Evolutionary conservation across 2,329 filamentous ascomycete genomes (phyloP).

Genomic region (Hypoxylon rubiginosum): DNA sequence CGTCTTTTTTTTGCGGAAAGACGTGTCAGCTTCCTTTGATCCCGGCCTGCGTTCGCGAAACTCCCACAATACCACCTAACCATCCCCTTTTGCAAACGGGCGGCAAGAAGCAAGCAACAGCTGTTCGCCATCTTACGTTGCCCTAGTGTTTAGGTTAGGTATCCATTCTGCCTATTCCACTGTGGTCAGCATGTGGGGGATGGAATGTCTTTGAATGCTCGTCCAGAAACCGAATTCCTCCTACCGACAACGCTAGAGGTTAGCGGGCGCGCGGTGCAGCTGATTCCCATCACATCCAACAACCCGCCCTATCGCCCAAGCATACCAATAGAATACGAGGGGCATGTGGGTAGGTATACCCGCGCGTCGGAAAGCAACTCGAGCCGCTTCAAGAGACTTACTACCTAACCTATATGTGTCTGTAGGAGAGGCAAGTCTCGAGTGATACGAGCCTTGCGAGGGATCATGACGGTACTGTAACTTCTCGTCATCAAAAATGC

Average conservation of each 20-base stretch:
- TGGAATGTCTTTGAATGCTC: slow-evolving; percentile 11
- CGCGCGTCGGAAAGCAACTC: slow-evolving; percentile 23
- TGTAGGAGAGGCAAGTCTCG: neutral
- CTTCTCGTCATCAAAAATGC: slow-evolving; percentile 12
- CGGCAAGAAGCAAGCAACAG: slow-evolving; percentile 17
- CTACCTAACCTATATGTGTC: neutral
- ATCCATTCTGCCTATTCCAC: neutral
- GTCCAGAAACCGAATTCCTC: slow-evolving; percentile 18
- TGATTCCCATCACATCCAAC: slow-evolving; percentile 17
- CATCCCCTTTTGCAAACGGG: slow-evolving; percentile 25
- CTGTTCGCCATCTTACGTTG: slow-evolving; percentile 38
- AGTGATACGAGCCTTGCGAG: slow-evolving; percentile 24
- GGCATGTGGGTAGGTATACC: slow-evolving; percentile 27
- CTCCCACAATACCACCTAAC: slow-evolving; percentile 37
- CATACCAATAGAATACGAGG: slow-evolving; percentile 7
- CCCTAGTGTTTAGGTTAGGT: slow-evolving; percentile 5
- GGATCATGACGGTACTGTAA: slow-evolving; percentile 14
- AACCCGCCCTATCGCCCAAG: slow-evolving; percentile 17
- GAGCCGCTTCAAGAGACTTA: slow-evolving; percentile 2
- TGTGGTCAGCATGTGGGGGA: slow-evolving; percentile 9
- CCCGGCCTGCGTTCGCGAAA: slow-evolving; percentile 29
- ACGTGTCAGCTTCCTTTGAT: slow-evolving; percentile 40
- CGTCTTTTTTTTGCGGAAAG: slow-evolving; percentile 13
- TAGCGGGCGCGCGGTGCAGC: slow-evolving; percentile 13
- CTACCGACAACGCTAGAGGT: slow-evolving; percentile 26